Percentiles rank a stretch among this genome's conserved stretches.
Evolutionary conservation across 768 basidiomycete species (phyloP).

Genomic region (Tulasnella sp.): DNA sequence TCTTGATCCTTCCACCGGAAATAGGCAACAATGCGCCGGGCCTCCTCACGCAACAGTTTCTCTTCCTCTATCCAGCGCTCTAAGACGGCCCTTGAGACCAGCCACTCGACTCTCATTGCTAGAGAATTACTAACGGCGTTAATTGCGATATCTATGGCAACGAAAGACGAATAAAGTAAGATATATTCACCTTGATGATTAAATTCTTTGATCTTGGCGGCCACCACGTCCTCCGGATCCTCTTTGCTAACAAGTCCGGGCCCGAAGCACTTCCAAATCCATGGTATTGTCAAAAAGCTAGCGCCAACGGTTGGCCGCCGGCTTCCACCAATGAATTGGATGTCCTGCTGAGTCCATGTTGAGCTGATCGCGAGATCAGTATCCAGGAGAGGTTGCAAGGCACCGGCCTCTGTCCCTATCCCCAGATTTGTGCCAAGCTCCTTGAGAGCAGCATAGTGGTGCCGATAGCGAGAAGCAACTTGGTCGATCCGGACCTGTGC

Average conservation of each 20-base stretch:
- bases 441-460: not conserved
- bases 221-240: not conserved
- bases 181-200: not conserved
- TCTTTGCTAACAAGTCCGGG: not conserved
- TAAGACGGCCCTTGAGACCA: not conserved
- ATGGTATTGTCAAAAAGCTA: not conserved
- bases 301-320: not conserved
- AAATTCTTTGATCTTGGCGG: not conserved
- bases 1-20: not conserved
- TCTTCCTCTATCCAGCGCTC: not conserved
- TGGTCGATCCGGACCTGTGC: not conserved
- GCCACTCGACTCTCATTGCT: not conserved
- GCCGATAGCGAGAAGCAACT: not conserved
- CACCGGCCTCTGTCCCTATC: not conserved
- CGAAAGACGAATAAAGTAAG: too few species aligned
- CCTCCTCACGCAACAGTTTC: not conserved
- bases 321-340: not conserved
- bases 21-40: not conserved
- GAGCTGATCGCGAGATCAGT: not conserved
- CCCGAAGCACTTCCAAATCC: not conserved
- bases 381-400: not conserved
- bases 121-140: not conserved
- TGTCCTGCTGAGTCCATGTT: not conserved
- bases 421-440: not conserved
- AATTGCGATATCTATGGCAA: not conserved